Conservation (phyloP, 352 stramenopile species). For the Pythium biforme region DNA sequence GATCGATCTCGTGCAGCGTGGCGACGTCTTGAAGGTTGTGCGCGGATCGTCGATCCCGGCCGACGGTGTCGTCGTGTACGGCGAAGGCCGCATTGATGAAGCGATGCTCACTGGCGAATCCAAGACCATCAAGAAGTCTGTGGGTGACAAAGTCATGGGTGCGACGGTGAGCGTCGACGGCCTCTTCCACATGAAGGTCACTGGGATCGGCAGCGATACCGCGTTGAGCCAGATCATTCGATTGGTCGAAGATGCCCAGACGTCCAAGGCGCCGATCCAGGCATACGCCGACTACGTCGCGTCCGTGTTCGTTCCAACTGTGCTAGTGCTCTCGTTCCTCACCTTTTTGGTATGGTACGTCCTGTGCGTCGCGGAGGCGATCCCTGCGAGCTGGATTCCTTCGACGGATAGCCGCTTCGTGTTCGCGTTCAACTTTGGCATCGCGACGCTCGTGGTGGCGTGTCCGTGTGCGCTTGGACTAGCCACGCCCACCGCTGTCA, state of each 20-base stretch:
- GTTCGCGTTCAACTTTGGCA: conserved; percentile 97
- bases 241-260: conserved; percentile 98
- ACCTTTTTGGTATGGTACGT: conserved; percentile 96
- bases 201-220: conserved; percentile 91
- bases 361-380: conserved; percentile 52
- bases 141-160: conserved; percentile 87
- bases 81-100: conserved; percentile 91
- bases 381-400: conserved; percentile 72
- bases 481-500: conserved; percentile 97
- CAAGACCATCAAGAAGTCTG: conserved; percentile 91
- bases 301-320: conserved; percentile 94
- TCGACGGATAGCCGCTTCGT: conserved; percentile 80
- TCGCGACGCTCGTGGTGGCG: conserved; percentile 97
- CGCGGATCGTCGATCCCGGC: conserved; percentile 91
- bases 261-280: conserved; percentile 97
- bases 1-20: conserved; percentile 88
- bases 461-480: conserved; percentile 99
- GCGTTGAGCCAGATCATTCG: conserved; percentile 97
- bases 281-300: conserved; percentile 96
- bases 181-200: conserved; percentile 92
- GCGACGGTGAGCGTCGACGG: conserved; percentile 91
- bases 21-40: conserved; percentile 94
- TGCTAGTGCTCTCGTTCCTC: conserved; percentile 90
- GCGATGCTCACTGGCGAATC: conserved; percentile 95
- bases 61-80: conserved; percentile 91